Conservation (phyloP, 2,329 filamentous ascomycete genomes). For the Penicillium sp. region DNA sequence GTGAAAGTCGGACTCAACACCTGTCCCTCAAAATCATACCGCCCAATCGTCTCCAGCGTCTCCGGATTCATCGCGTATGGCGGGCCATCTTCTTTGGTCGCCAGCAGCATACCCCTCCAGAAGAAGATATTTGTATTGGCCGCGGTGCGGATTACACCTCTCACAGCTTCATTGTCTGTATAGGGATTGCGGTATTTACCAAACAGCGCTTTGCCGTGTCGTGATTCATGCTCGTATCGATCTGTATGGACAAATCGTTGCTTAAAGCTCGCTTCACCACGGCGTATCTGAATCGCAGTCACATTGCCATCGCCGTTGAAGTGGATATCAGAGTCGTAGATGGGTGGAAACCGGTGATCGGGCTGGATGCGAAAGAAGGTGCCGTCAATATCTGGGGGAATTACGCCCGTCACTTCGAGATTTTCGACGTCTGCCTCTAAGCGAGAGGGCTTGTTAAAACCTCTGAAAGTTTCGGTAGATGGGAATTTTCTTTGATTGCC, state of each 20-base stretch:
- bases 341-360: constrained; percentile 53
- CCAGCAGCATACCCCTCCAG: constrained; percentile 51
- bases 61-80: constrained; percentile 51
- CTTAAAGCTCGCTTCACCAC: constrained; percentile 46
- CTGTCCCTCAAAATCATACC: constrained; percentile 54
- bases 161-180: constrained; percentile 51
- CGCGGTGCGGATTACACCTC: constrained; percentile 57
- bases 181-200: constrained; percentile 59
- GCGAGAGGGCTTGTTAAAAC: constrained; percentile 42
- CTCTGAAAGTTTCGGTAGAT: constrained; percentile 7
- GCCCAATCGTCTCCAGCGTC: constrained; percentile 52
- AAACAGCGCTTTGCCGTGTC: constrained; percentile 47
- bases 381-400: constrained; percentile 46
- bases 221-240: constrained; percentile 41
- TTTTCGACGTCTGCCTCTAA: constrained; percentile 34
- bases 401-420: constrained; percentile 39
- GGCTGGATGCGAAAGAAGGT: constrained; percentile 48
- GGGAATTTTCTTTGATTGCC: constrained; percentile 1
- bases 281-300: constrained; percentile 43
- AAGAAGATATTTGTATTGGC: constrained; percentile 62
- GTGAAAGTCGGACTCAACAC: constrained; percentile 51
- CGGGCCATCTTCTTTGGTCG: constrained; percentile 55
- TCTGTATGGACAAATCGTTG: constrained; percentile 47
- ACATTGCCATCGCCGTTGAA: constrained; percentile 49
- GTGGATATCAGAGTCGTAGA: constrained; percentile 56